Conservation (phyloP, 2,329 filamentous ascomycete genomes). For the Botryotinia calthae region DNA sequence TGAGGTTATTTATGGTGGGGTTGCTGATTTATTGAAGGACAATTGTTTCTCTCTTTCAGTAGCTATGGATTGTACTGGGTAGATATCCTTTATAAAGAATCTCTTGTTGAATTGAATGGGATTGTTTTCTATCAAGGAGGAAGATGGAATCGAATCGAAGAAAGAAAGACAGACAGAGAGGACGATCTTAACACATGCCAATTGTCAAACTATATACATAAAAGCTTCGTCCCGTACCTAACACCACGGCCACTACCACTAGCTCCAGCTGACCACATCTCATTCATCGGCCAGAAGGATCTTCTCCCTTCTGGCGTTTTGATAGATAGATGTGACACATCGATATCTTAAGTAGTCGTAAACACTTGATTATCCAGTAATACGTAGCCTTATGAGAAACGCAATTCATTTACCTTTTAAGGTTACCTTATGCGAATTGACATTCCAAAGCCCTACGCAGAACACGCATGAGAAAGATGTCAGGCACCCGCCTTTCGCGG, state of each 20-base stretch:
- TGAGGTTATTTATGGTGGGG: slow-evolving; percentile 1
- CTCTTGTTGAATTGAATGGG: background rate
- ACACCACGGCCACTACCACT: background rate
- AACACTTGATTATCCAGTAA: background rate
- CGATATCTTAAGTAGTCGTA: background rate
- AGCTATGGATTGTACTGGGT: background rate
- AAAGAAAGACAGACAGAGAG: background rate
- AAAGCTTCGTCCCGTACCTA: background rate
- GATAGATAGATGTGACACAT: background rate
- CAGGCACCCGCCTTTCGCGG: slow-evolving; percentile 7
- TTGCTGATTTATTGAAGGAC: background rate
- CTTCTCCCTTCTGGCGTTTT: background rate
- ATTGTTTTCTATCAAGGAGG: background rate
- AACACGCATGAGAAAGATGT: background rate
- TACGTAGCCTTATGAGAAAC: background rate
- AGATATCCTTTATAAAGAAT: background rate
- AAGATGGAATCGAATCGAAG: background rate
- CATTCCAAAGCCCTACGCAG: background rate
- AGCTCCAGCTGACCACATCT: background rate
- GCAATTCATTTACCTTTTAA: background rate
- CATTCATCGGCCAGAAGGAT: slow-evolving; percentile 4
- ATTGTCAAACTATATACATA: background rate
- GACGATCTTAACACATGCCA: slow-evolving; percentile 6
- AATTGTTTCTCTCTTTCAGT: background rate
- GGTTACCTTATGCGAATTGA: background rate